Percentiles rank a stretch among this genome's conserved stretches.
Evolutionary conservation across 148 eudicot species (phyloP).

Genomic region (Fagopyrum homotropicum): DNA sequence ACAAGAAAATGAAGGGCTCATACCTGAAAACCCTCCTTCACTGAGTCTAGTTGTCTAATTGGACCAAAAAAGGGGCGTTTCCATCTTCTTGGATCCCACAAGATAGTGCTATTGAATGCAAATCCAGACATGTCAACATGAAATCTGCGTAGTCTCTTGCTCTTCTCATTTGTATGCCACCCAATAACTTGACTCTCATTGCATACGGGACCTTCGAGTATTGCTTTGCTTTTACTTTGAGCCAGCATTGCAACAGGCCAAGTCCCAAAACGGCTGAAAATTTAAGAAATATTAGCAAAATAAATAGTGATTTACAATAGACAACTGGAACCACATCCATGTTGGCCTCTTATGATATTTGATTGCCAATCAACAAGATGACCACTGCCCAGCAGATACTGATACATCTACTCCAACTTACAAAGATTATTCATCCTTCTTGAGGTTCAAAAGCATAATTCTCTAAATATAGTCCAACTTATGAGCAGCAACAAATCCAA

Average conservation of each 20-base stretch:
- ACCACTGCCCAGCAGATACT: background rate
- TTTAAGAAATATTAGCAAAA: background rate
- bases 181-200: slow-evolving; percentile 74
- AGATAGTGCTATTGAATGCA: slow-evolving; percentile 94
- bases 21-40: slow-evolving; percentile 94
- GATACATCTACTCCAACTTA: background rate
- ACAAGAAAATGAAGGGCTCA: background rate
- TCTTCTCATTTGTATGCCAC: slow-evolving; percentile 98
- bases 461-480: background rate
- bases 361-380: background rate
- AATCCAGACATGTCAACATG: slow-evolving; percentile 99
- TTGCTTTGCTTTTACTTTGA: slow-evolving; percentile 76
- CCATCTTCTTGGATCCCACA: slow-evolving; percentile 97
- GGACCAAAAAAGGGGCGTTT: slow-evolving; percentile 53
- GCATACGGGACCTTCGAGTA: slow-evolving; percentile 91
- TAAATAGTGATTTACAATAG: background rate
- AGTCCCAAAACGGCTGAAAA: slow-evolving; percentile 82
- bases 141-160: slow-evolving; percentile 85
- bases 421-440: background rate
- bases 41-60: slow-evolving; percentile 73
- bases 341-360: background rate
- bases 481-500: background rate
- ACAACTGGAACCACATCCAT: background rate
- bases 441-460: background rate
- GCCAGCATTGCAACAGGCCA: slow-evolving; percentile 99